Conservation (phyloP, 306 rosid genomes). For the Sesbania bispinosa region DNA sequence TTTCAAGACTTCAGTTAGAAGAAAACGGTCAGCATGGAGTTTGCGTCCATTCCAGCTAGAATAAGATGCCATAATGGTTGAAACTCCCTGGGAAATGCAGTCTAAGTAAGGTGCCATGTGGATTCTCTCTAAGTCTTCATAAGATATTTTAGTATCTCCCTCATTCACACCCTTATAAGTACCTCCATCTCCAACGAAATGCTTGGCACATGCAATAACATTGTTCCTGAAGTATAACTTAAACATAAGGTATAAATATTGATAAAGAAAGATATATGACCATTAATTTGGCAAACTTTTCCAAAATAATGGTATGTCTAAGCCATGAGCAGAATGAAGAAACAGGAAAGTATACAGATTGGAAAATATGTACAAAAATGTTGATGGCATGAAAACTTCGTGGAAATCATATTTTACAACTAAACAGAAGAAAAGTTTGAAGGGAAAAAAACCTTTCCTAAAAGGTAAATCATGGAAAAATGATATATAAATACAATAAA, state of each 20-base stretch:
- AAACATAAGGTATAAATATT: constrained; percentile 6
- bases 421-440: neutral
- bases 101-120: constrained; percentile 88
- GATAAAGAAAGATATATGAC: neutral
- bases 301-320: neutral
- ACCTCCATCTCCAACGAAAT: constrained; percentile 96
- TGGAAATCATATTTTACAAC: neutral
- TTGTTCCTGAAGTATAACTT: constrained; percentile 56
- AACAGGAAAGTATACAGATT: neutral
- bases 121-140: constrained; percentile 70
- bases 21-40: constrained; percentile 64
- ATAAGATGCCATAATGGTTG: constrained; percentile 83
- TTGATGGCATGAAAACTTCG: neutral
- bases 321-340: neutral
- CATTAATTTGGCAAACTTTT: neutral
- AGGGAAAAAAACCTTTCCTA: neutral
- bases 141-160: constrained; percentile 66
- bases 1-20: constrained; percentile 71
- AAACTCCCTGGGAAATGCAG: constrained; percentile 82
- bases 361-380: neutral
- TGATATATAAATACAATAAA: neutral
- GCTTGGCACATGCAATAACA: constrained; percentile 91
- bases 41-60: constrained; percentile 81
- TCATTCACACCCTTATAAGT: constrained; percentile 77
- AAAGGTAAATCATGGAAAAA: neutral